Conservation (phyloP, 345 rosid genomes). For the Brassica nigra region DNA sequence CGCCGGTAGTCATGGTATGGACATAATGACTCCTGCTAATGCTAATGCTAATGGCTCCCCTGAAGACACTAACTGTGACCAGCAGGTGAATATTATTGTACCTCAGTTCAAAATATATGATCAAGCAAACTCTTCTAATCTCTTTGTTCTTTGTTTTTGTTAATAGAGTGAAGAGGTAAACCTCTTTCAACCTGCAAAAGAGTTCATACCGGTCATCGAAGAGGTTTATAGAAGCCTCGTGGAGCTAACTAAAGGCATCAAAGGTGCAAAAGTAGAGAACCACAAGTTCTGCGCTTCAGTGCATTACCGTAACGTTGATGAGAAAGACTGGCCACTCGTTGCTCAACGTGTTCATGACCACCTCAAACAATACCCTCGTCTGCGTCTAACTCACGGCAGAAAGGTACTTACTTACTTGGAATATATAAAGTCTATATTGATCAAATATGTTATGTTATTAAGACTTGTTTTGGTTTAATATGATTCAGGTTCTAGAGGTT, state of each 20-base stretch:
- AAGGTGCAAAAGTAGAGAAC: conserved; percentile 85
- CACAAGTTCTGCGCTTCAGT: conserved; percentile 93
- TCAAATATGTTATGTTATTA: not conserved
- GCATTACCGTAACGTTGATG: conserved; percentile 96
- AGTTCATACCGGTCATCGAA: conserved; percentile 73
- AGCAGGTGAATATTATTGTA: conserved; percentile 45
- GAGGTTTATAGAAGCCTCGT: conserved; percentile 94
- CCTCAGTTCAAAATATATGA: not conserved
- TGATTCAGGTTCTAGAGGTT: conserved; percentile 81
- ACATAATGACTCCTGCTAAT: conserved; percentile 63
- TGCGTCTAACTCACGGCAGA: conserved; percentile 87
- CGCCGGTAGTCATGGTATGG: conserved; percentile 99
- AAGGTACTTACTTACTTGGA: conserved; percentile 47
- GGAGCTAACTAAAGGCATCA: conserved; percentile 64
- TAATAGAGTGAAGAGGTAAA: conserved; percentile 73
- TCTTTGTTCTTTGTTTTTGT: not conserved
- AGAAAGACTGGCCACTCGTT: conserved; percentile 79
- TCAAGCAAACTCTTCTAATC: not conserved
- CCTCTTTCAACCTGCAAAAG: conserved; percentile 91
- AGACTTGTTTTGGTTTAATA: not conserved
- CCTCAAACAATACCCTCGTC: conserved; percentile 74
- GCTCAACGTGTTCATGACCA: conserved; percentile 89
- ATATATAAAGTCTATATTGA: not conserved
- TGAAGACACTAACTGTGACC: conserved; percentile 51
- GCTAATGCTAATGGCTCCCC: not conserved